Evolutionary conservation across 2,329 filamentous ascomycete genomes (phyloP), one percentile per base, ranked within the genome.

Genomic region (Aspergillus jensenii): DNA sequence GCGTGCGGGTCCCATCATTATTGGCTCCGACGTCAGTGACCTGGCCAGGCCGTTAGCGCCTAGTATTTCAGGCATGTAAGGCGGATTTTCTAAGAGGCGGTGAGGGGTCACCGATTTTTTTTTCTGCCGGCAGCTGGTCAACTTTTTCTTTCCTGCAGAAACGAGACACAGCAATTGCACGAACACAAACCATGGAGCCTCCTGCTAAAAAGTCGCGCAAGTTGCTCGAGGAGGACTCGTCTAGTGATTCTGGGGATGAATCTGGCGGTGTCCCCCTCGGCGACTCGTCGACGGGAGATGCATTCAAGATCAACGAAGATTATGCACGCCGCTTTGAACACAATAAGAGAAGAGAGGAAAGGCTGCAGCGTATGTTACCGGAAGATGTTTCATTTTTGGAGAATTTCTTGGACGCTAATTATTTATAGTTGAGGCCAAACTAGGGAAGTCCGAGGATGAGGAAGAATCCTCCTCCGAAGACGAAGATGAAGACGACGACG

Each of bases 261-360:
- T 73, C 73, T 51, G 78, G 76, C 56, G 76, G 76, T 58, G 76
- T 73, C 43, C 63, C 74, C 25, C 60, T 72, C 47, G 68, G 62
- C 58, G 65, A 68, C 43, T 53, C 65, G 65, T 73, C 71, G 58
- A 63, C 69, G 15, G 68, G 69, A 27, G 64, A 72, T 39, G 74
- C 74, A 31, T 84, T 98, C 73, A 92, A 90, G 72, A 88, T 99
- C 76, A 98, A 99, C 75, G 82, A 92, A 72, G 91, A 96, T 52
- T 99, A 88, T 74, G 95, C 95, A 44, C 86, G 85, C 65, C 84
- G 91, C 41, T 98, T 96, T 68, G 95, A 99, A 75, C 84, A 98
- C 78, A 99, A 99, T 79, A 97, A 98, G 80, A 96, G 96, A 79
- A 86, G 93, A 58, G 93, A 96, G 71, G 95, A 99, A 73, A 79